Evolutionary conservation across 208 protist species (phyloP), one percentile per base, ranked within the genome.

Genomic region (Acanthamoeba culbertsoni): DNA sequence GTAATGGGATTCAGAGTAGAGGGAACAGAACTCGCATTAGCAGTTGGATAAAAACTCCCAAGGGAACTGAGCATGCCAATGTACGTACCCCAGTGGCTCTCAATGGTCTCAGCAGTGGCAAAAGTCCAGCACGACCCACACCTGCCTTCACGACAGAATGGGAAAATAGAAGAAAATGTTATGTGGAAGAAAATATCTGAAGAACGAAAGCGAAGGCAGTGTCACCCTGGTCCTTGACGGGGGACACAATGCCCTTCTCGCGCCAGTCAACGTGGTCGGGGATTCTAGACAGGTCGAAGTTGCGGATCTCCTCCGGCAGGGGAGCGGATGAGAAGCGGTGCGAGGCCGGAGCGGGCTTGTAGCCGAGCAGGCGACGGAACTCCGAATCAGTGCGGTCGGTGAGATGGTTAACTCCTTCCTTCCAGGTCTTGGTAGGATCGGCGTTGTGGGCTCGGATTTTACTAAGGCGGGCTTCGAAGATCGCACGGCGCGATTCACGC

Each of bases 171-270:
- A n/a, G n/a, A n/a, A n/a, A n/a, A n/a, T n/a, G n/a, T n/a, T n/a
- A n/a, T n/a, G n/a, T n/a, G n/a, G n/a, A n/a, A n/a, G n/a, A n/a
- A n/a, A n/a, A n/a, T n/a, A n/a, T n/a, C n/a, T n/a, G 65, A 75
- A 35, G 65, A 37, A n/a, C 18, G 16, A 14, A 40, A 75, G 28
- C 28, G 28, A 37, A 37, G 65, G 65, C 28, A 75, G n/a, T n/a
- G n/a, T 68, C 45, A 37, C 90, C 93, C 82, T 96, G 95, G 75
- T 96, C 73, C 86, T 96, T 96, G 55, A 96, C 94, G 31, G 59
- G 53, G 7, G 94, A 91, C 14, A 96, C 92, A n/a, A 94, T 79
- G 68, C 68, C 65, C 59, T 93, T 57, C 37, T 53, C 55, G 51
- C 93, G 91, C 95, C 95, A 96, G 91, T 96, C 94, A 42, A 96